Evolutionary conservation across 768 basidiomycete genomes (phyloP), one percentile per base, ranked within the genome.

Genomic region (Pisolithus marmoratus): DNA sequence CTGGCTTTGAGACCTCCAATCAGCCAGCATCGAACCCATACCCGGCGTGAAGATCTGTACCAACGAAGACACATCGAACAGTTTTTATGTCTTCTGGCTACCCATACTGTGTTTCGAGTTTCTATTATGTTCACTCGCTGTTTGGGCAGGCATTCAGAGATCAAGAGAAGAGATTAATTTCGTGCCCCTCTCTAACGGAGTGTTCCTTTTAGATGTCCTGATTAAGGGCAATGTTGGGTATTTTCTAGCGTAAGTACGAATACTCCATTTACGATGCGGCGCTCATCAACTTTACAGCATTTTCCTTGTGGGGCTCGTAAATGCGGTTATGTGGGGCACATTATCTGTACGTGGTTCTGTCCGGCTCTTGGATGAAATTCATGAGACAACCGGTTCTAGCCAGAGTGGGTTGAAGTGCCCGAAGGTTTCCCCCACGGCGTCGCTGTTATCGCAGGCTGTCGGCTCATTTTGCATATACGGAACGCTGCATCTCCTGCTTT

Each of bases 391-490:
- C 12, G 12, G 17, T 22, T 9, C 27, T 22, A 50, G 49, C 15
- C 38, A 24, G 31, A 29, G 24, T 50, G 49, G 49, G 12, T 50
- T 14, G 49, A 50, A 20, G 22, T 43, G 34, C 49, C 49, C 22
- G 48, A 50, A 27, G 49, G 49, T 14, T 50, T 42, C 38, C 24
- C 49, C 9, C 31, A 42, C 24, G 49, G 9, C n/a, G 20, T 20
- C 2, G 26, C 22, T 15, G 38, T 50, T 19, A 36, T 50, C 14
- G 42, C 42, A 6, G 49, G 49, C 23, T 50, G 49, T 43, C 49
- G 40, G 12, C 27, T 50, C 17, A 44, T 50, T 29, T 36, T 50
- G n/a, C 49, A 44, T 27, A 41, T 50, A 20, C 48, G 48, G 38
- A 17, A 22, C 24, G 37, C 48, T 40, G 36, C 42, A 43, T 14